phyloP scores from a whole-genome alignment of 352 stramenopile genomes.

The Peronospora farinosa region DNA sequence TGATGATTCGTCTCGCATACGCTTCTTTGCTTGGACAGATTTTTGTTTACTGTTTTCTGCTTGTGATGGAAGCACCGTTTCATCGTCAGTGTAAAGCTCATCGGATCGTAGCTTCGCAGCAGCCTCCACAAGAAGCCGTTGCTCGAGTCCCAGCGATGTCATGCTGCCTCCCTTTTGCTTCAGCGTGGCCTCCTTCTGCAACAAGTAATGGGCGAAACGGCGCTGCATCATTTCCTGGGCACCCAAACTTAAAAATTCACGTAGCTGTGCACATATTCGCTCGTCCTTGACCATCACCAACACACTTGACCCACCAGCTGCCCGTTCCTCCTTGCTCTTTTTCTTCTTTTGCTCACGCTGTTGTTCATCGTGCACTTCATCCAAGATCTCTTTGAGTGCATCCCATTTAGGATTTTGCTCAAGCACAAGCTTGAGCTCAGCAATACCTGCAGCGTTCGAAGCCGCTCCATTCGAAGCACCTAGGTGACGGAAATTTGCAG shows the following conservation, averaged over 20 bases:
- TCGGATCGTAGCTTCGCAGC: conserved; percentile 41
- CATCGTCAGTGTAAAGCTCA: conserved; percentile 34
- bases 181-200: conserved; percentile 54
- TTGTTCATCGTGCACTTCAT: conserved; percentile 80
- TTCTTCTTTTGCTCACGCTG: conserved; percentile 15
- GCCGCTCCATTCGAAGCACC: conserved; percentile 7
- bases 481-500: conserved; percentile 32
- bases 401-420: conserved; percentile 94
- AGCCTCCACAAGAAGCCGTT: conserved; percentile 55
- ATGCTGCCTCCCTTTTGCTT: conserved; percentile 47
- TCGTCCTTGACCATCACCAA: conserved; percentile 88
- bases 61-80: neutral
- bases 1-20: conserved; percentile 20
- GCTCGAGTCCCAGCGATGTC: conserved; percentile 46
- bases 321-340: conserved; percentile 19
- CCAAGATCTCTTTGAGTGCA: conserved; percentile 87
- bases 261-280: conserved; percentile 77
- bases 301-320: conserved; percentile 41
- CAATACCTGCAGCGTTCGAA: conserved; percentile 18
- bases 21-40: conserved; percentile 30
- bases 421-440: conserved; percentile 55
- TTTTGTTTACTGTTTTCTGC: conserved; percentile 16
- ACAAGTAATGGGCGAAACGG: conserved; percentile 77
- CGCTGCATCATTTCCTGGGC: conserved; percentile 73
- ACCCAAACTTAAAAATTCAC: conserved; percentile 76